Base-by-base conservation (phyloP, 2,329 filamentous ascomycete genomes). In the Aspergillus spinulosporus region DNA sequence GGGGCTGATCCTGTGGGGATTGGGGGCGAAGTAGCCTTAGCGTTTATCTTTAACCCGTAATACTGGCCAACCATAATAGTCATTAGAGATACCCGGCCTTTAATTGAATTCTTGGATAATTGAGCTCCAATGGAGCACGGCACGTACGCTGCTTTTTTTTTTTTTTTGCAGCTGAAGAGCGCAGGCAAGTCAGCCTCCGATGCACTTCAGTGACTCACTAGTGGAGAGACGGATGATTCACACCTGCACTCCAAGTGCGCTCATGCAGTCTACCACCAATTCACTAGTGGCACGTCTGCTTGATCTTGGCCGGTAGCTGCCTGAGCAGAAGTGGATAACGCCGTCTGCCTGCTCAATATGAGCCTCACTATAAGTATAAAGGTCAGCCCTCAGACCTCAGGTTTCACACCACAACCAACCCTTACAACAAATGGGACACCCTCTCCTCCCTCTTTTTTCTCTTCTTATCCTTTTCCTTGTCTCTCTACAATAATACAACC, bases 11-110 rank as follows among this genome's bases (percentile, higher is more conserved):
- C 11, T 39, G 47, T 49, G 12, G 36, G 47, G 46, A 49, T 37
- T 34, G 3, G 32, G 28, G 46, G 46, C 45, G 45, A 36, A 49
- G 34, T 15, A 32, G 32, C 29, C 50, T 32, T 36, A 31, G 39
- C 15, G 14, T 51, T 21, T 28, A 42, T 31, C 11, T 15, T 39
- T 29, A 15, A 49, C 47, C 40, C 26, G 46, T 48, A 48, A 48
- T 48, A 48, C 32, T 15, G 28, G 34, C 46, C 46, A 49, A 49
- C 46, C 46, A 39, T 49, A 49, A 49, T 37, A 21, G 21, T 21
- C 45, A 42, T 52, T 52, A 52, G 49, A 52, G 49, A 52, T 52
- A 52, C 49, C 49, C 49, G 46, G 21, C 21, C 21, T 21, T 21
- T 21, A 49, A 49, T 49, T 14, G 9, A 49, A 28, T 49, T 26